A percentile compares a stretch with the other conserved stretches of the same genome.
Conservation (phyloP, 768 basidiomycete genomes). For the Auricularia sp. region DNA sequence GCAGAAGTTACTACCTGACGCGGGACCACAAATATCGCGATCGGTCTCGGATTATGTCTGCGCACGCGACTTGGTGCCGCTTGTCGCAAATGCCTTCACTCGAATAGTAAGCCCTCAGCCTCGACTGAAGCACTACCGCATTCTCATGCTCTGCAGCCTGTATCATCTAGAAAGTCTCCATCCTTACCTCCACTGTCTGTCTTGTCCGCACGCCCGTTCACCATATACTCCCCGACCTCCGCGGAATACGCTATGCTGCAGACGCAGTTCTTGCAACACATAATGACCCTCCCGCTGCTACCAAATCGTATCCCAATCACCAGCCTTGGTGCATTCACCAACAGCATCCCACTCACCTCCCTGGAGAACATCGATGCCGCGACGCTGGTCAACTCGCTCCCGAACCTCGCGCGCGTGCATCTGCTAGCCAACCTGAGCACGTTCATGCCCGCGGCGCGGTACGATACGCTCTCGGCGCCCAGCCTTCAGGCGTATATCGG, state of each 20-base stretch:
- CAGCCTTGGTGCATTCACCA: constrained; percentile 54
- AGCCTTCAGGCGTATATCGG: constrained; percentile 45
- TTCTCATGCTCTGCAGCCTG: constrained; percentile 31
- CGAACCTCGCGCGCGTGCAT: constrained; percentile 28
- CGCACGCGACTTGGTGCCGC: constrained; percentile 29
- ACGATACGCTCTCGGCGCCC: constrained; percentile 35
- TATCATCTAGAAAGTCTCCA: constrained; percentile 47
- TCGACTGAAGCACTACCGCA: neutral
- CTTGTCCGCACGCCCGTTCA: constrained; percentile 35
- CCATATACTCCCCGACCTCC: constrained; percentile 19
- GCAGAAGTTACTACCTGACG: constrained; percentile 16
- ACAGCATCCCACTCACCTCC: constrained; percentile 47
- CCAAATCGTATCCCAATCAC: constrained; percentile 62
- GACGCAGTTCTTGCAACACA: constrained; percentile 34
- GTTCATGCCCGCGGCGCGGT: constrained; percentile 49
- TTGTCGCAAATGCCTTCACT: constrained; percentile 33
- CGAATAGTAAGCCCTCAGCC: constrained; percentile 37
- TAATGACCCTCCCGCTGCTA: constrained; percentile 67
- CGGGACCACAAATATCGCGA: neutral
- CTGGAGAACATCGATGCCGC: constrained; percentile 21
- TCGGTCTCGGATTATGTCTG: constrained; percentile 16
- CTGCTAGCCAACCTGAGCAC: constrained; percentile 63
- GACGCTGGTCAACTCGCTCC: constrained; percentile 11
- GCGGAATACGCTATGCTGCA: constrained; percentile 27
- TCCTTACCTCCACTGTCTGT: constrained; percentile 38